Evolutionary conservation across 2,329 filamentous ascomycete species (phyloP), one percentile per base, ranked within the genome.

Genomic region (Stagonosporopsis tanaceti): DNA sequence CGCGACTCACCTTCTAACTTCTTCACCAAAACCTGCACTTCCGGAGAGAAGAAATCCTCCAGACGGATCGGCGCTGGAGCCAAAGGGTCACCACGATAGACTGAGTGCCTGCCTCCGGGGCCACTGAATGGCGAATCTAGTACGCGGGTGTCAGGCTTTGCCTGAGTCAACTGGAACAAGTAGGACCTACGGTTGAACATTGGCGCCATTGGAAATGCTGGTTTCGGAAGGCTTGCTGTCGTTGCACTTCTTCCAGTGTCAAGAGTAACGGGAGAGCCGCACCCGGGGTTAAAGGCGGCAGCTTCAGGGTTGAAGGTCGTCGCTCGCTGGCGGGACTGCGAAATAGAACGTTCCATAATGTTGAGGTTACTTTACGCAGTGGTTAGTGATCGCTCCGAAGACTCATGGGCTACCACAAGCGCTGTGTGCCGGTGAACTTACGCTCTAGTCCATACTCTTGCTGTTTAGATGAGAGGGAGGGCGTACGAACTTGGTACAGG

Each of bases 271-370:
- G 34, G 12, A 46, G 22, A 40, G 27, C 34, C 30, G 35, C n/a
- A 50, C 2, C 44, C 40, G 25, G 53, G 61, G 24, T n/a, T 53
- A 41, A 64, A 64, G 8, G 50, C 15, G 3, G 50, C 25, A 12
- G 56, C 61, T 25, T 50, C 44, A 1, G 61, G 61, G 20, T 64
- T 64, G 53, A 64, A 60, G 4, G 37, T 46, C 8, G 38, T 37
- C 12, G 45, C 27, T 28, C 47, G 47, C 11, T 47, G 57, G 2
- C 14, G 35, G 40, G 40, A 15, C n/a, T n/a, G 8, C 14, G 46
- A 40, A 7, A 35, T 20, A 6, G 52, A 27, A 6, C 15, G 47
- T 11, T 53, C 50, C 55, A 58, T 60, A 28, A 34, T 40, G 30
- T 27, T 28, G 30, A 42, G 1, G 52, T 44, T 24, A 34, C 32